Evolutionary conservation across 257 asterid genomes (phyloP).

Genomic region (Solanum piurae): DNA sequence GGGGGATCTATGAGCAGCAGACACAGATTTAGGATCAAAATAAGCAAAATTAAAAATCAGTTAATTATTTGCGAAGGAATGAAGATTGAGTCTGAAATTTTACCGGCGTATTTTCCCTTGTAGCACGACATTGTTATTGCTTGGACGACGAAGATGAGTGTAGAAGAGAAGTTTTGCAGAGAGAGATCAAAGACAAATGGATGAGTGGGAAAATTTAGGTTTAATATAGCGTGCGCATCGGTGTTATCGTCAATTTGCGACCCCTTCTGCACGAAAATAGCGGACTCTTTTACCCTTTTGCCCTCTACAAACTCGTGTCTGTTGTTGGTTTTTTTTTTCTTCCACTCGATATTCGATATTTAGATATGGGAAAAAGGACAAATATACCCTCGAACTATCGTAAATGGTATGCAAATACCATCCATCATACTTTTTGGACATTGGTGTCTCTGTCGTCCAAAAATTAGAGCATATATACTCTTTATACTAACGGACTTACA

Average conservation of each 20-base stretch:
- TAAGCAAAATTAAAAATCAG: not conserved
- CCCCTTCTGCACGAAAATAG: constrained; percentile 45
- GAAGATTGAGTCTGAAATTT: not conserved
- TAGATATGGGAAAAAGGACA: no score
- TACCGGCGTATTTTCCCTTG: constrained; percentile 87
- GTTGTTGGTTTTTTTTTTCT: no score
- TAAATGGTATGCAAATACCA: no score
- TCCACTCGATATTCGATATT: no score
- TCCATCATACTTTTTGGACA: no score
- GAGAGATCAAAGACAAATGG: not conserved
- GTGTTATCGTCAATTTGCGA: constrained; percentile 25
- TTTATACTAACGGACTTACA: no score
- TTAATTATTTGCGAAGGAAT: not conserved
- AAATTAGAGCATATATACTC: no score
- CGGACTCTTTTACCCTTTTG: not conserved
- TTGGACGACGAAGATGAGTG: not conserved
- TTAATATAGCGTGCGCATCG: constrained; percentile 5
- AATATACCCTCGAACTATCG: no score
- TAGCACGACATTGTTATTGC: constrained; percentile 50
- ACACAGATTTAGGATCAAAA: not conserved
- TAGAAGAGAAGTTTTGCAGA: not conserved
- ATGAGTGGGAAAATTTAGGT: not conserved
- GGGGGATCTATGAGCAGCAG: not conserved
- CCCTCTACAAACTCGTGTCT: not conserved
- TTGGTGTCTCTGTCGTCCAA: no score